Base-by-base conservation (phyloP, 2,329 filamentous ascomycete genomes). In the Berkeleyomyces rouxiae region DNA sequence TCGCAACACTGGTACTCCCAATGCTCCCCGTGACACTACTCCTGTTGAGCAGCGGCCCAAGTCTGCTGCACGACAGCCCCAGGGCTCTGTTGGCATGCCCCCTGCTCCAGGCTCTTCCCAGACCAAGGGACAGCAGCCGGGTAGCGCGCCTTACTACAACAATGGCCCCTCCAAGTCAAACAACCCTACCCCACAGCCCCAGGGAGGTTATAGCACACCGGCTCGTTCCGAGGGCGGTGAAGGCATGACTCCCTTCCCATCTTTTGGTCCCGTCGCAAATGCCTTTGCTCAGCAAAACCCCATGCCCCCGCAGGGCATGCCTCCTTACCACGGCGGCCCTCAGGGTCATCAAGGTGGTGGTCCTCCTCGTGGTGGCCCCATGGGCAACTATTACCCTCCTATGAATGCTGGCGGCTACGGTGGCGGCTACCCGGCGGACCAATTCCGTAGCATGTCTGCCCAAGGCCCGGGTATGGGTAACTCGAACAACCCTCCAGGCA, bases 251-350 rank as follows among this genome's bases (percentile, higher is more conserved):
- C 72, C 77, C 4, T 84, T 80, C 71, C 75, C 77, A 4, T 69
- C 75, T 31, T 83, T 77, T 65, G 74, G 77, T 61, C 74, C 76
- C 23, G 79, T 79, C 68, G 74, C 73, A 55, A 73, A 77, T 53
- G 78, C 83, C 74, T 84, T 78, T 71, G 77, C 75, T 63, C 70
- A 73, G 4, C 69, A 74, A 37, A 75, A 74, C 66, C 73, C 74
- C 37, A 73, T 77, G 46, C 40, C 63, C 76, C 82, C 68, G 66
- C 72, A 66, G 69, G 73, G 37, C 75, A 78, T 3, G 69, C 72
- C 53, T 76, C 77, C 66, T 77, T 83, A 65, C 78, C 81, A 68
- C 80, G 79, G 67, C 69, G 83, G 67, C 80, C 82, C 66, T 84
- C 58, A 44, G 39, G 53, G 81, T 68, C 81, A 83, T 69, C 82